Conservation (phyloP, 2,329 filamentous ascomycete genomes). For the Xylariaceae sp. region DNA sequence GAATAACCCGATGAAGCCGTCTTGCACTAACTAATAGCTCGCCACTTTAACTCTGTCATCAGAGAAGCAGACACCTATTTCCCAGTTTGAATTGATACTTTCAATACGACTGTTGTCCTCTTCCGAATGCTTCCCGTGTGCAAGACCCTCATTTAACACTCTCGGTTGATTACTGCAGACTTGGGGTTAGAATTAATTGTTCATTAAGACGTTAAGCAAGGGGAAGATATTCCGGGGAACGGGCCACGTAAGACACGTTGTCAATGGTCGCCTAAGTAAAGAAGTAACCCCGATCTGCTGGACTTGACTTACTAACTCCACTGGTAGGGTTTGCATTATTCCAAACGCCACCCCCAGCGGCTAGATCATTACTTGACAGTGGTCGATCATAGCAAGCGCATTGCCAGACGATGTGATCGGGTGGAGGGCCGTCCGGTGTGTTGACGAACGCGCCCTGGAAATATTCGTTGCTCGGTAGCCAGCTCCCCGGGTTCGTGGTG, state of each 20-base stretch:
- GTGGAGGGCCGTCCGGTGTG: slow-evolving; percentile 22
- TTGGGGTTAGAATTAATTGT: slow-evolving; percentile 4
- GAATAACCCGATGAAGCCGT: too few relatives aligned
- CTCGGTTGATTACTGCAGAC: slow-evolving; percentile 19
- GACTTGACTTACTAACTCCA: slow-evolving; percentile 21
- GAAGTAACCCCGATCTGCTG: neutral
- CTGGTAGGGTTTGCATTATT: slow-evolving; percentile 28
- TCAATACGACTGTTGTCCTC: neutral
- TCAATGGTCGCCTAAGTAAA: neutral
- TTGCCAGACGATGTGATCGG: slow-evolving; percentile 25
- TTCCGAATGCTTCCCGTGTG: neutral
- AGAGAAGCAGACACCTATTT: too few relatives aligned
- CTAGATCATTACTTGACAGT: slow-evolving; percentile 18
- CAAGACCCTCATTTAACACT: slow-evolving; percentile 10
- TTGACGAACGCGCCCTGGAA: slow-evolving; percentile 28
- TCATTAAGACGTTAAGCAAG: neutral
- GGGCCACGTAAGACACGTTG: neutral
- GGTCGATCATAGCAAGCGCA: slow-evolving; percentile 25
- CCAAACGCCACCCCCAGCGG: slow-evolving; percentile 22
- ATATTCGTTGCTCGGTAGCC: slow-evolving; percentile 22
- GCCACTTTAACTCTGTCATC: too few relatives aligned
- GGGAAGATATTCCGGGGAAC: too few relatives aligned
- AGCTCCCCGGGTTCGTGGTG: slow-evolving; percentile 21
- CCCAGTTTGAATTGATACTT: neutral
- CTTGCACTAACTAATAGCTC: too few relatives aligned